These are phyloP conservation scores for Aspergillus eucalypticola DNA, from an alignment of 2,329 filamentous ascomycete species.

Conservation along the genomic window DNA sequence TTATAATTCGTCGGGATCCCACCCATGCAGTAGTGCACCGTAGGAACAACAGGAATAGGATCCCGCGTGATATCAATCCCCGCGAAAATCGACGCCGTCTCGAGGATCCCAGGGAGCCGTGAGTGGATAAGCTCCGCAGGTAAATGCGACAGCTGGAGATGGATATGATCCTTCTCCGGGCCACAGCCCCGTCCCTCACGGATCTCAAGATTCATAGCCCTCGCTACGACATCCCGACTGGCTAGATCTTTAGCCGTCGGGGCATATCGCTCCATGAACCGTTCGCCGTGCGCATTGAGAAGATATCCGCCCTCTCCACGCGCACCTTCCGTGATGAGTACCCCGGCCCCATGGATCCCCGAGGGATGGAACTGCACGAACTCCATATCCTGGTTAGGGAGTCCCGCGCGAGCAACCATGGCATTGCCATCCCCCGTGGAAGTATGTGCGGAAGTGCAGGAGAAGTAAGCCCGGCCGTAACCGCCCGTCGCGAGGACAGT, in stretches of 20 bases:
- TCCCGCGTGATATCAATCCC: constrained; percentile 97
- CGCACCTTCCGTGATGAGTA: constrained; percentile 95
- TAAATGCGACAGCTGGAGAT: constrained; percentile 94
- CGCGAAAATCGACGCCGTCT: constrained; percentile 95
- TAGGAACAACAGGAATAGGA: constrained; percentile 93
- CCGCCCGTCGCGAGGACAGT: constrained; percentile 96
- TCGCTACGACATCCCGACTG: constrained; percentile 91
- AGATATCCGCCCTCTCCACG: constrained; percentile 98
- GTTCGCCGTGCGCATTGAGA: constrained; percentile 95
- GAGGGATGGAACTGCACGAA: constrained; percentile 99
- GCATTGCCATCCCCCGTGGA: constrained; percentile 99
- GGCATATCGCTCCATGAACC: constrained; percentile 99
- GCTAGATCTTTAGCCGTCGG: constrained; percentile 98
- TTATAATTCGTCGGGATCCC: constrained; percentile 91
- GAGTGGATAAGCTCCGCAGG: constrained; percentile 90
- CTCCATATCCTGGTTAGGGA: constrained; percentile 98
- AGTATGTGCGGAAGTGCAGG: constrained; percentile 95
- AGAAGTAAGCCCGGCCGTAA: constrained; percentile 98
- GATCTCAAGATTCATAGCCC: constrained; percentile 98
- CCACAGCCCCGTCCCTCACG: constrained; percentile 96
- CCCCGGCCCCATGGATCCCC: constrained; percentile 97
- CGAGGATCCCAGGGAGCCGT: constrained; percentile 96
- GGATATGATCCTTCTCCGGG: constrained; percentile 97
- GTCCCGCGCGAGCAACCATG: constrained; percentile 96
- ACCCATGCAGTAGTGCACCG: constrained; percentile 99